Evolutionary conservation across 495 filamentous ascomycete genomes (phyloP), one percentile per base, ranked within the genome.

Genomic region (Neurospora discreta): DNA sequence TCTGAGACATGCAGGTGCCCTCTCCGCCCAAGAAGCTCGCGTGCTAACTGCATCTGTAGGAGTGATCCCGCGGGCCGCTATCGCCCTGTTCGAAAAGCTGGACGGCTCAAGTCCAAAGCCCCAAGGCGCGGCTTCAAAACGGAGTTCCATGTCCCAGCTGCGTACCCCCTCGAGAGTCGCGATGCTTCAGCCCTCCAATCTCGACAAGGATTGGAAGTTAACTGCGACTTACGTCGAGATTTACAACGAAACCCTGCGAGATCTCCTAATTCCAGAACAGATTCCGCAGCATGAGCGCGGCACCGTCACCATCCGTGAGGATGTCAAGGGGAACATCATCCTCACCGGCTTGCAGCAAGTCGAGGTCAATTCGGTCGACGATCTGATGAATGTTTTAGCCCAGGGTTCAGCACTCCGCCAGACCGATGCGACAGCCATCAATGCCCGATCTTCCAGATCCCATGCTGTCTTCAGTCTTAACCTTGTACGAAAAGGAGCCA

Each of bases 181-280:
- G 9, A 87, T 87, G 71, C 52, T 65, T 36, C 80, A 86, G 77
- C 30, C 74, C 10, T 43, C 77, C 6, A 86, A 75, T 67, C 71
- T 52, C 76, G 93, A 97, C 39, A 95, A 92, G 84, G 93, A 86
- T 74, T 99, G 95, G 95, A 91, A 91, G 69, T 83, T 99, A 79
- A 96, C 92, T 81, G 95, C 95, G 8, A 97, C 93, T 13, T 99
- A 99, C 77, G 94, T 99, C 69, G 95, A 99, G 87, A 99, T 99
- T 67, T 99, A 99, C 85, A 98, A 99, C 77, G 95, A 99, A 82
- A 90, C 93, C 76, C 83, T 98, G 68, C 89, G 96, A 72, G 95
- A 99, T 84, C 86, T 99, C 65, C 87, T 99, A 39, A 80, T 98
- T 11, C 90, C 92, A 3, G 95, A 98, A 52, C 83, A 88, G 36